Base-by-base conservation (phyloP, 148 eudicot species). In the Fallopia convolvulus region DNA sequence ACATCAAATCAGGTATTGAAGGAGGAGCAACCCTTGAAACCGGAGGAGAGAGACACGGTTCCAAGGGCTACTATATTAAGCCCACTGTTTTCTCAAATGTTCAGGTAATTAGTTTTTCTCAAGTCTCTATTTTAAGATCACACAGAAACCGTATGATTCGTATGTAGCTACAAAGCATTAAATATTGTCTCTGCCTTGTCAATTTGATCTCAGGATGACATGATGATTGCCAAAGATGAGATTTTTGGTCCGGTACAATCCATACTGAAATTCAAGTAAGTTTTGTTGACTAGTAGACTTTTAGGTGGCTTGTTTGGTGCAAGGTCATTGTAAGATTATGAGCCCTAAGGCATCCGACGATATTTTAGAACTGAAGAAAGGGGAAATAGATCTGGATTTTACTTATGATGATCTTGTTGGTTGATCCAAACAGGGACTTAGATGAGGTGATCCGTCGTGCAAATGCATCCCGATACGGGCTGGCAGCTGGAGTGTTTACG, bases 31-130 rank as follows among this genome's bases (percentile, higher is more conserved):
- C 81, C 40, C 89, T 87, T 21, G 89, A 88, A 75, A 77, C 87
- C 3, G 91, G 89, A 65, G 91, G 90, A 61, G 84, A 83, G 63
- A 82, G 83, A 75, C 39, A 81, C 39, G 89, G 90, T 18, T 80
- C 87, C 61, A 84, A 84, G 20, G 94, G 94, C 58, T 88, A 74
- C 82, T 90, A 82, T 73, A 84, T 90, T 39, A 79, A 90, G 60
- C 91, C 94, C 50, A 90, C 90, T 77, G 89, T 88, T 60, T 90
- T 90, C 86, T 88, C 90, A 68, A 79, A 86, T 76, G 90, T 90
- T 70, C 74, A 84, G 79, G 88, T 83, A 77, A 23, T 20, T 20
- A 58, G 4, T 52, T 14, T 21, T 8, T 8, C 65, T 58, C 65
- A 21, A 58, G 13, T 58, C 65, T 20, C 32, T 58, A 58, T 8